Evolutionary conservation across 106 monocot genomes (phyloP), one percentile per base, ranked within the genome.

Genomic region (Allium cepa): DNA sequence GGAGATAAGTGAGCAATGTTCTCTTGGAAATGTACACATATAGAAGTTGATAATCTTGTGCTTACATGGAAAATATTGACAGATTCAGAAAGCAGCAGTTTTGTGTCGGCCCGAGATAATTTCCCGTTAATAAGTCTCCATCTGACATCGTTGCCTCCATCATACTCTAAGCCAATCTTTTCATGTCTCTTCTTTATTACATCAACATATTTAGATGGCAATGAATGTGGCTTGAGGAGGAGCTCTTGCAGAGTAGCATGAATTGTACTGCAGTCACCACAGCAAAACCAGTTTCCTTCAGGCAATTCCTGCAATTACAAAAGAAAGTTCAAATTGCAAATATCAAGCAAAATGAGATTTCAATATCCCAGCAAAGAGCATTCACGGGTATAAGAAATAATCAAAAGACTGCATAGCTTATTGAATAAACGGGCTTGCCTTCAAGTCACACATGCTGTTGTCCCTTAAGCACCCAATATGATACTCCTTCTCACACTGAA

Each of bases 401-500:
- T 36, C 36, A 36, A 36, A 36, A 36, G 36, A 36, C 36, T 3
- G 36, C 36, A 36, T 36, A 36, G 36, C 36, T 36, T 36, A 36
- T 36, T 36, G 5, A 10, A 58, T 16, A 50, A 14, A 63, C 49
- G 6, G 65, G 10, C 12, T 72, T 36, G 90, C 99, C 93, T 87
- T 78, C 17, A 99, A 75, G 73, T 90, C 87, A 65, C 77, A 87
- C 82, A 99, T 93, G 48, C 74, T 73, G 62, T 81, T 81, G 16
- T 93, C 93, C 80, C 80, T 99, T 77, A 93, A 65, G 71, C 93
- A 99, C 11, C 93, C 90, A 69, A 99, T 87, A 72, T 99, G 99
- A 76, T 90, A 99, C 60, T 99, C 99, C 75, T 77, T 99, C 73
- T 93, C 93, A 67, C 93, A 93, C 99, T 99, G 73, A 76, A 77